These are phyloP conservation scores for Euphorbia schlechtendalii DNA, from an alignment of 441 rosid species.

Conservation along the genomic window DNA sequence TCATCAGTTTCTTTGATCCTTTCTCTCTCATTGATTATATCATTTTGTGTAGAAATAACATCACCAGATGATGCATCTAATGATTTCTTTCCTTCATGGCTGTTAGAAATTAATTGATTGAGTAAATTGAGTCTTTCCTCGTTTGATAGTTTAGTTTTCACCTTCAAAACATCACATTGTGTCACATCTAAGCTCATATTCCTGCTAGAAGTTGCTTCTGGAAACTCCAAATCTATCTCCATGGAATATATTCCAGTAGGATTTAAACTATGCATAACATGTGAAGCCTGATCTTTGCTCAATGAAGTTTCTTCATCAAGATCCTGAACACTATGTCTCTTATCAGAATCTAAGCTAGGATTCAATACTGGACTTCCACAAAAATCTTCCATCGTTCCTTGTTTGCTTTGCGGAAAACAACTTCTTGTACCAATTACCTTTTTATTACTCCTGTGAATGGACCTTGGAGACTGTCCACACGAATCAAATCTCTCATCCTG, in stretches of 20 bases:
- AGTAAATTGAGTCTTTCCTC: slow-evolving; percentile 20
- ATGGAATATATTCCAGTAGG: slow-evolving; percentile 17
- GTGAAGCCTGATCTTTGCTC: slow-evolving; percentile 12
- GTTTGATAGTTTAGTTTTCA: slow-evolving; percentile 14
- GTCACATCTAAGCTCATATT: slow-evolving; percentile 16
- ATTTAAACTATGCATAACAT: slow-evolving; percentile 20
- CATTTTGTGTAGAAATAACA: slow-evolving; percentile 19
- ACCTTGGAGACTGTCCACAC: not conserved
- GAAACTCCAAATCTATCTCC: slow-evolving; percentile 12
- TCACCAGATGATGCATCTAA: slow-evolving; percentile 19
- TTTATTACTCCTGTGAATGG: slow-evolving; percentile 9
- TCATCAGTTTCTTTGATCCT: slow-evolving; percentile 74
- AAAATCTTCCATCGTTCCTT: slow-evolving; percentile 11
- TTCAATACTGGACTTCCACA: slow-evolving; percentile 6
- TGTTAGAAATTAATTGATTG: slow-evolving; percentile 18
- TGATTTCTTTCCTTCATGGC: slow-evolving; percentile 16
- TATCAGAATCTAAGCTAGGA: slow-evolving; percentile 5
- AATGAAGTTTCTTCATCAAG: slow-evolving; percentile 14
- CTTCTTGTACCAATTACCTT: slow-evolving; percentile 5
- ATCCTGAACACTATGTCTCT: slow-evolving; percentile 7
- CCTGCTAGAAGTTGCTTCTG: slow-evolving; percentile 17
- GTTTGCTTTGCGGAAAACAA: slow-evolving; percentile 9
- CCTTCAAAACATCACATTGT: slow-evolving; percentile 14
- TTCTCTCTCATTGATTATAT: slow-evolving; percentile 60
- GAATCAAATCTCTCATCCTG: not conserved